phyloP scores from a whole-genome alignment of 257 asterid genomes.

The Solanum bulbocastanum region DNA sequence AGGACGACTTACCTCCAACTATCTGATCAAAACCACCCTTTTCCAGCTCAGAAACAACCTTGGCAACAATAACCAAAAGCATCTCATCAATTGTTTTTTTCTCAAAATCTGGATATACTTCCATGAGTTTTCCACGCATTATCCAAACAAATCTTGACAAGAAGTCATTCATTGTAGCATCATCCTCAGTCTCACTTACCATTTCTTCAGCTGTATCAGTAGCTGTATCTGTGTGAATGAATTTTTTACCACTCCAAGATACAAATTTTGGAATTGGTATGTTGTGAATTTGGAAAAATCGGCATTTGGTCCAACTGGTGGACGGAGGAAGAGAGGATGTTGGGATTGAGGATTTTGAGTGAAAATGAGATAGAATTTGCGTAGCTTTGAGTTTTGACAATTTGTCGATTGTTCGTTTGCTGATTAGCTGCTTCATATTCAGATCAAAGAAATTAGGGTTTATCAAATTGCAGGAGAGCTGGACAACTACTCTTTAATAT shows the following conservation, averaged over 20 bases:
- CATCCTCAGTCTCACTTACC: slow-evolving; percentile 25
- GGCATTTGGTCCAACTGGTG: background rate
- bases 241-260: slow-evolving; percentile 8
- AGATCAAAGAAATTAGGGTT: background rate
- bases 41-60: slow-evolving; percentile 57
- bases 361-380: slow-evolving; percentile 17
- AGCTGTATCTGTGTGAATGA: slow-evolving; percentile 29
- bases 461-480: background rate
- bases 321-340: slow-evolving; percentile 1
- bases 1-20: slow-evolving; percentile 9
- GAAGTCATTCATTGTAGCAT: slow-evolving; percentile 55
- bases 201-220: slow-evolving; percentile 24
- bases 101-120: slow-evolving; percentile 52
- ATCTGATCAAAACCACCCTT: slow-evolving; percentile 48
- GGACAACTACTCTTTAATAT: background rate
- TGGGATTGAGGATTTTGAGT: slow-evolving; percentile 9
- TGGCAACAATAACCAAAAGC: slow-evolving; percentile 65
- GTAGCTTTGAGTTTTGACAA: slow-evolving; percentile 23
- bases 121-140: slow-evolving; percentile 64
- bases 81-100: slow-evolving; percentile 59
- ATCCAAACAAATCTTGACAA: slow-evolving; percentile 80
- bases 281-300: background rate
- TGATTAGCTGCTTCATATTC: slow-evolving; percentile 37
- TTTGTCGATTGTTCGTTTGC: slow-evolving; percentile 14
- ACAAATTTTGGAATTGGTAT: background rate